These are phyloP conservation scores for Parathielavia appendiculata DNA, from an alignment of 495 filamentous ascomycete species.

Conservation along the genomic window DNA sequence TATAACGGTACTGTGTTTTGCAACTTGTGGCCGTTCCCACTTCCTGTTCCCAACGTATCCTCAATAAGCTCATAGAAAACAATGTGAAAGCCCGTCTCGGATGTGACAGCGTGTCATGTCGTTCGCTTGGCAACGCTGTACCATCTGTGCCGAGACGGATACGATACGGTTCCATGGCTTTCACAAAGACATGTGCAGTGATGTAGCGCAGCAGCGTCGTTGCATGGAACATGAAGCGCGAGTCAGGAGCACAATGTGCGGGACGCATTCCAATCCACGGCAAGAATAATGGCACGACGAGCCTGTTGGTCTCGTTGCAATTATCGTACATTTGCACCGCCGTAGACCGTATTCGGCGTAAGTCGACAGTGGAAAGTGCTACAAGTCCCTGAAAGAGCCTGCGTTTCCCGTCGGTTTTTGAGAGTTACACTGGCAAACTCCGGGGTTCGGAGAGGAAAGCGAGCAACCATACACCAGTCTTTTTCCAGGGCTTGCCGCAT, in stretches of 20 bases:
- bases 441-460: neutral
- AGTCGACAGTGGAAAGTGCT: neutral
- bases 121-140: neutral
- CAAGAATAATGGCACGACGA: neutral
- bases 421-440: neutral
- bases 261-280: neutral
- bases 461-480: conserved; percentile 3
- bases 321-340: too few relatives aligned
- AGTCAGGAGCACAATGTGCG: too few relatives aligned
- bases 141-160: neutral
- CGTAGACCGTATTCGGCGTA: neutral
- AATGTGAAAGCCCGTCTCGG: neutral
- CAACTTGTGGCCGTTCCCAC: neutral
- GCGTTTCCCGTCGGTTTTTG: neutral
- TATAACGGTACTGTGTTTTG: neutral
- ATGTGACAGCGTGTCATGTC: neutral
- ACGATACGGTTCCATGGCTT: neutral
- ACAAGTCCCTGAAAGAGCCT: neutral
- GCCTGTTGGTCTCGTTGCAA: too few relatives aligned
- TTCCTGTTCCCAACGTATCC: neutral
- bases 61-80: neutral
- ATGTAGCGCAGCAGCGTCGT: neutral
- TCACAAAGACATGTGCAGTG: neutral
- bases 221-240: too few relatives aligned
- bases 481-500: neutral